Evolutionary conservation across 495 filamentous ascomycete genomes (phyloP), one percentile per base, ranked within the genome.

Genomic region (Xylaria cubensis): DNA sequence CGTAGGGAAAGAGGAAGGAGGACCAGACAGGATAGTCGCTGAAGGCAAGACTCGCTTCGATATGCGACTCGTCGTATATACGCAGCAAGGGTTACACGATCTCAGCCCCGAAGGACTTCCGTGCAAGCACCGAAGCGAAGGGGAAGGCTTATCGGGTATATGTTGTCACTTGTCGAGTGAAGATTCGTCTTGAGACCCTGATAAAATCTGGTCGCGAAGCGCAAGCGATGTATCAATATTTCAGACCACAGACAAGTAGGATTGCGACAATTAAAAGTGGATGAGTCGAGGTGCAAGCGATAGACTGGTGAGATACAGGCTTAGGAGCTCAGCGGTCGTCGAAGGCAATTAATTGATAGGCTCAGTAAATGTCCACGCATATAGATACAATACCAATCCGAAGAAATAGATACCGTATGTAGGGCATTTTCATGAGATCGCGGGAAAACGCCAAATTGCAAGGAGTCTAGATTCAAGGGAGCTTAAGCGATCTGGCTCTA

Each of bases 391-490:
- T 50, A 7, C 32, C 32, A 36, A 39, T 32, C 44, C 21, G 67
- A 58, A 61, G 24, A 58, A 41, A 61, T 41, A 51, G 13, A 64
- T 64, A 39, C 39, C 21, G 61, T 29, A 44, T 29, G 26, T 29
- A 29, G 26, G 61, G 50, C 36, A 56, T 56, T 42, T 41, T 21
- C 26, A 44, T 17, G 36, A 42, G 61, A 56, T 70, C 42, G 56
- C n/a, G 44, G 44, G 44, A 51, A 19, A 69, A 61, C 13, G 32
- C 44, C 50, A 67, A 56, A 44, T 44, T 64, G 32, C 39, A 59
- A 39, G 62, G 53, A 51, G 21, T 42, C 46, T 61, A 72, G 70
- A 72, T 66, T 61, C 39, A 55, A 71, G 70, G 70, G 51, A 59
- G 48, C 24, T 59, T 51, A 58, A 19, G 4, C 6, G 39, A 12